These are phyloP conservation scores for Hippophae gyantsensis DNA, from an alignment of 306 rosid species.

Conservation along the genomic window DNA sequence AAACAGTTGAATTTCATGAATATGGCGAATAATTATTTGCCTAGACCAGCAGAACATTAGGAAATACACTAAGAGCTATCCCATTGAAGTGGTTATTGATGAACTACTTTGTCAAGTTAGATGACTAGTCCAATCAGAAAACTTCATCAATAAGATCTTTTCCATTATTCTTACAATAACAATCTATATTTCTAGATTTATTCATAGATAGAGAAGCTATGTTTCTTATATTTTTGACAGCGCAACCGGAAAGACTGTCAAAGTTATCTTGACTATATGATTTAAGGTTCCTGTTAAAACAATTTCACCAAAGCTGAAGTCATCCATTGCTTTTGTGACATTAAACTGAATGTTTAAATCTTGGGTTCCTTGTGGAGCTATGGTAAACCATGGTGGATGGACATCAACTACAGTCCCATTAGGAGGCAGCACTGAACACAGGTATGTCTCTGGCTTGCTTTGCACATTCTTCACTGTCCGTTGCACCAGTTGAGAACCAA, in stretches of 20 bases:
- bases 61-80: neutral
- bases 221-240: slow-evolving; percentile 5
- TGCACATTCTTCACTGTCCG: slow-evolving; percentile 60
- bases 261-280: slow-evolving; percentile 67
- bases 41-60: neutral
- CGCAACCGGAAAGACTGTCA: slow-evolving; percentile 51
- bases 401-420: slow-evolving; percentile 50
- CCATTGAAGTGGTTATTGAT: no score
- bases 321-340: slow-evolving; percentile 35
- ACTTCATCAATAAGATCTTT: neutral
- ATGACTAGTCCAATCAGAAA: no score
- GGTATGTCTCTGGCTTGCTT: slow-evolving; percentile 51
- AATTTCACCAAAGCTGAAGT: slow-evolving; percentile 72
- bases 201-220: neutral
- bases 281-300: slow-evolving; percentile 56
- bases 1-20: no score
- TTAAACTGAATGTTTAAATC: slow-evolving; percentile 41
- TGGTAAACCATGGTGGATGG: slow-evolving; percentile 51
- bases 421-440: slow-evolving; percentile 53
- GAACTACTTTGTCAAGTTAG: no score
- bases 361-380: slow-evolving; percentile 49
- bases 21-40: no score
- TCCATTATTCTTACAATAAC: no score
- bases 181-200: neutral
- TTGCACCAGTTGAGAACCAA: slow-evolving; percentile 29